Evolutionary conservation across 352 stramenopile species (phyloP).

Genomic region (Globisporangium nodosum): DNA sequence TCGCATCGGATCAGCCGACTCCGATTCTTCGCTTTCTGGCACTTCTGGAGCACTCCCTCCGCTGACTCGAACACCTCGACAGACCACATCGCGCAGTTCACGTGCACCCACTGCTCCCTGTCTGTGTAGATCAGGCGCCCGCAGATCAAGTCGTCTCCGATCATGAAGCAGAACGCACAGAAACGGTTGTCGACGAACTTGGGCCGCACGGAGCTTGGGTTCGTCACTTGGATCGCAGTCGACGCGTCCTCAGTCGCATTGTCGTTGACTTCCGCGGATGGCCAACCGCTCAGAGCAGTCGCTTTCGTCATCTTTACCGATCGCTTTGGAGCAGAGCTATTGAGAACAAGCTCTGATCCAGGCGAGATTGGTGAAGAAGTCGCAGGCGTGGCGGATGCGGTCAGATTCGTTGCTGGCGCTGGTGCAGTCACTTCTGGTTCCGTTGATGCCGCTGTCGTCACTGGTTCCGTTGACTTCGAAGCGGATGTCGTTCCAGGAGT

Average conservation of each 20-base stretch:
- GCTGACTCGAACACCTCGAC: conserved; percentile 89
- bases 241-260: neutral
- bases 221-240: neutral
- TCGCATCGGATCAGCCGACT: conserved; percentile 89
- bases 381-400: neutral
- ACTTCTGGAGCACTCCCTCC: conserved; percentile 66
- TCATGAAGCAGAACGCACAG: conserved; percentile 78
- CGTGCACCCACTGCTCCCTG: conserved; percentile 86
- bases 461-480: neutral
- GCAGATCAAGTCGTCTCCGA: conserved; percentile 65
- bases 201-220: neutral
- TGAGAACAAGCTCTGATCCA: neutral
- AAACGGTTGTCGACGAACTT: conserved; percentile 60
- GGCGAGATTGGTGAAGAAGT: neutral
- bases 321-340: neutral
- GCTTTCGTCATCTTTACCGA: conserved; percentile 33
- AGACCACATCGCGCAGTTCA: conserved; percentile 92
- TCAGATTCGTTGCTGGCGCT: neutral
- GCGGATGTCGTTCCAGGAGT: neutral
- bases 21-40: conserved; percentile 86
- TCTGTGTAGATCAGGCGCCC: conserved; percentile 81
- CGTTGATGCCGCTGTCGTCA: neutral
- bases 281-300: conserved; percentile 39
- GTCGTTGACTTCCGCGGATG: neutral
- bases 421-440: neutral